A percentile compares a stretch with the other conserved stretches of the same genome.
phyloP scores from a whole-genome alignment of 2,329 filamentous ascomycete genomes.

The Cordyceps cicadae region DNA sequence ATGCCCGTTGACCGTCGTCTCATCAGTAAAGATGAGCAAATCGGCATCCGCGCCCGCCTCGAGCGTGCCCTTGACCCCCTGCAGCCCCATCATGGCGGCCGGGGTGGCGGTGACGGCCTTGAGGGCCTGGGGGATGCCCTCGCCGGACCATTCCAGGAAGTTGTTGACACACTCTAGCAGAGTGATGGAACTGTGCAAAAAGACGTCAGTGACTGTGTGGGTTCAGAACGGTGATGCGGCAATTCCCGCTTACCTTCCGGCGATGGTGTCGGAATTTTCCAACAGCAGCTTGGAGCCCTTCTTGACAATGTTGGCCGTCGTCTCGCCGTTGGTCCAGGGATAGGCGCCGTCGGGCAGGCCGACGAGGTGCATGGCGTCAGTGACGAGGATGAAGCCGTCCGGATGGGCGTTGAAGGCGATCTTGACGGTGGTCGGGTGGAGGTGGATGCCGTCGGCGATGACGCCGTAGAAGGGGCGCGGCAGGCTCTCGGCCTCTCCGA shows the following conservation, averaged over 20 bases:
- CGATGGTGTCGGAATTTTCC: constrained; percentile 71
- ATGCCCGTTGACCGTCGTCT: constrained; percentile 31
- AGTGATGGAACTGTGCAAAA: constrained; percentile 48
- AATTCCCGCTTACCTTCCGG: constrained; percentile 51
- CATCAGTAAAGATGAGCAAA: constrained; percentile 58
- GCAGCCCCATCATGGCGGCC: constrained; percentile 64
- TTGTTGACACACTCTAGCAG: constrained; percentile 79
- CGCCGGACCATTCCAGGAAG: constrained; percentile 67
- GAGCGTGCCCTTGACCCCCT: constrained; percentile 57
- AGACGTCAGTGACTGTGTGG: background rate
- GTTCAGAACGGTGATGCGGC: background rate
- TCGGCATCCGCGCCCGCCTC: constrained; percentile 58
- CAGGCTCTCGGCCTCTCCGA: constrained; percentile 56
- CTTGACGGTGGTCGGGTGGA: constrained; percentile 81
- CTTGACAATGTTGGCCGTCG: constrained; percentile 55
- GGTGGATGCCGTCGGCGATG: constrained; percentile 83
- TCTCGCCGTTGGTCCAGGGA: constrained; percentile 70
- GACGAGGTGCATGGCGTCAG: constrained; percentile 83
- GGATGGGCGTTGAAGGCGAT: constrained; percentile 85
- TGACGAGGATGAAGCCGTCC: constrained; percentile 78
- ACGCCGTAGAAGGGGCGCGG: constrained; percentile 74
- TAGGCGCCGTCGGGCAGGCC: constrained; percentile 79
- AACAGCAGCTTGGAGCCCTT: constrained; percentile 64
- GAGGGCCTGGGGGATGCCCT: constrained; percentile 58
- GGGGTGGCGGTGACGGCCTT: constrained; percentile 69